Evolutionary conservation across 2,329 filamentous ascomycete species (phyloP).

Genomic region (Blastomyces silverae): DNA sequence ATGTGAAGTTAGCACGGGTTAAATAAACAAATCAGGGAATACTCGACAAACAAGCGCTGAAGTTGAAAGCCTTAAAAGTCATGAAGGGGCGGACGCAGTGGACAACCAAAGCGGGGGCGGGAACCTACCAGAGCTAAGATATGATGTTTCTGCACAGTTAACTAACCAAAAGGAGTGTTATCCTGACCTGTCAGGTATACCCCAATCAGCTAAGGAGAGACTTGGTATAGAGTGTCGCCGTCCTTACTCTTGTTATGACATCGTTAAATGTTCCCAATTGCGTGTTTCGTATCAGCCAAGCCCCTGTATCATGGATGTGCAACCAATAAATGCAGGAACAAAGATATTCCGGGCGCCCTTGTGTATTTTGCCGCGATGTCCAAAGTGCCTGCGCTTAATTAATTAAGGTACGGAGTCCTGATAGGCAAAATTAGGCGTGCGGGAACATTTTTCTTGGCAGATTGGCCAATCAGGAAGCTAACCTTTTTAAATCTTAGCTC

Average conservation of each 20-base stretch:
- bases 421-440: neutral
- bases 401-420: no score
- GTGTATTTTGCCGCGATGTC: neutral
- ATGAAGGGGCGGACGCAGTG: no score
- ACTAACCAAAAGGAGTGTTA: slow-evolving; percentile 2
- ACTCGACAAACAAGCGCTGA: neutral
- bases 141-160: neutral
- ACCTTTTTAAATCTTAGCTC: neutral
- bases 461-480: neutral
- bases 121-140: neutral
- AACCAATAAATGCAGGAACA: slow-evolving; percentile 2
- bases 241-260: neutral
- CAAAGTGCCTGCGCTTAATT: neutral
- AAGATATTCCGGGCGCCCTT: neutral
- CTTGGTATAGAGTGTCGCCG: neutral
- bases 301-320: neutral
- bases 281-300: neutral
- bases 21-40: neutral
- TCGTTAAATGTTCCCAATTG: neutral
- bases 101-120: neutral
- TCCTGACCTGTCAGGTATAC: neutral
- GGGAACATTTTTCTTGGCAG: neutral
- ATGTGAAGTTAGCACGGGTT: neutral
- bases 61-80: neutral
- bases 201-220: neutral